A percentile compares a stretch with the other conserved stretches of the same genome.
Evolutionary conservation across 177 flowering plant genomes (phyloP).

Genomic region (Vitis hybrid): DNA sequence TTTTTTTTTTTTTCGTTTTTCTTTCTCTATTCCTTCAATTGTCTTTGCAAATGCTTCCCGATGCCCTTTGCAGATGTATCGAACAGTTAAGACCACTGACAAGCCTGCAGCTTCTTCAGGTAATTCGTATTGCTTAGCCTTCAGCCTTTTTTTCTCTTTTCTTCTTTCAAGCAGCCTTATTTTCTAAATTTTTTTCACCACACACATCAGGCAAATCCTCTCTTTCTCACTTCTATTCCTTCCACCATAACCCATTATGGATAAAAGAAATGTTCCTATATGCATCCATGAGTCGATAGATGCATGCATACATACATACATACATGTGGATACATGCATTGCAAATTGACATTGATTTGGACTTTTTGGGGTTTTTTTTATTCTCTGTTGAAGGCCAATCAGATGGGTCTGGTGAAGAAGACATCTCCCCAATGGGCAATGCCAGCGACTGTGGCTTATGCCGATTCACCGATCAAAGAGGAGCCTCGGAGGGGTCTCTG

Average conservation of each 20-base stretch:
- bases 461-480: slow-evolving; percentile 39
- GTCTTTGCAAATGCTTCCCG: slow-evolving; percentile 10
- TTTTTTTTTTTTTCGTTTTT: slow-evolving; percentile 5
- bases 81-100: slow-evolving; percentile 90
- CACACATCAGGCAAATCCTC: neutral
- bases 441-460: slow-evolving; percentile 7
- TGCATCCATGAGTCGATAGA: neutral
- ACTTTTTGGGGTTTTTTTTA: neutral
- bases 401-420: slow-evolving; percentile 85
- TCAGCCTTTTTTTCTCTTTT: slow-evolving; percentile 12
- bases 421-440: slow-evolving; percentile 33
- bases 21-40: slow-evolving; percentile 2
- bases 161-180: slow-evolving; percentile 13
- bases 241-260: neutral
- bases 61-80: slow-evolving; percentile 76
- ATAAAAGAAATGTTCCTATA: neutral
- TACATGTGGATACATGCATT: neutral
- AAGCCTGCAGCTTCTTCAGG: slow-evolving; percentile 89
- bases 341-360: neutral
- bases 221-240: neutral
- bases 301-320: neutral
- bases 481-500: slow-evolving; percentile 38
- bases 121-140: slow-evolving; percentile 51
- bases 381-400: slow-evolving; percentile 48
- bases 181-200: slow-evolving; percentile 1